phyloP scores from a whole-genome alignment of 495 filamentous ascomycete species.

The Penicillium bovifimosum region DNA sequence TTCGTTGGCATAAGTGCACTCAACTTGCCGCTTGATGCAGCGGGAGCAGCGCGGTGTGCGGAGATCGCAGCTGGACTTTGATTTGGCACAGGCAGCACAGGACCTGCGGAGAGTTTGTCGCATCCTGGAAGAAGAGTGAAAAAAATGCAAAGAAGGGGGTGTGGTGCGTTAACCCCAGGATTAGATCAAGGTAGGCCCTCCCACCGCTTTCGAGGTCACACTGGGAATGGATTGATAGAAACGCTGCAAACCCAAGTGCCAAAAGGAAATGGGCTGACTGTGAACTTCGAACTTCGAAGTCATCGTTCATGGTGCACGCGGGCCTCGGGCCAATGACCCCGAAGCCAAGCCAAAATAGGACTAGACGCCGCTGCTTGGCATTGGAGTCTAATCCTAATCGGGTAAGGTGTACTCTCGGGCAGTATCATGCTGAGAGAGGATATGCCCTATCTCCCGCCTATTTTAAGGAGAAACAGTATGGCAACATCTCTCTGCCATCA shows the following conservation, averaged over 20 bases:
- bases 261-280: neutral
- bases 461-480: neutral
- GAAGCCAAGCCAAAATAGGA: slow-evolving; percentile 8
- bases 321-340: neutral
- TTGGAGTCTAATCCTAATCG: slow-evolving; percentile 27
- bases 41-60: slow-evolving; percentile 45
- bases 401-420: neutral
- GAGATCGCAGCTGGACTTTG: slow-evolving; percentile 47
- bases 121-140: slow-evolving; percentile 24
- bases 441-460: neutral
- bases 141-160: too few relatives aligned
- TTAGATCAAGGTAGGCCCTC: neutral
- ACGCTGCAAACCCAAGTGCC: too few relatives aligned
- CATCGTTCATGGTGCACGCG: neutral
- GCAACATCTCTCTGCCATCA: neutral
- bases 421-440: neutral
- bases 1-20: slow-evolving; percentile 45
- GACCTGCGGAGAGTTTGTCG: slow-evolving; percentile 45
- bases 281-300: neutral
- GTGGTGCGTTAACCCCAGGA: neutral
- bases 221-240: neutral
- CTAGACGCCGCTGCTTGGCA: slow-evolving; percentile 20
- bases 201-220: neutral
- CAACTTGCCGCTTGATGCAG: slow-evolving; percentile 38
- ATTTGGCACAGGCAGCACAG: slow-evolving; percentile 44